Percentiles rank a stretch among this genome's conserved stretches.
phyloP scores from a whole-genome alignment of 2,329 filamentous ascomycete genomes.

The Ophiostoma australiae region DNA sequence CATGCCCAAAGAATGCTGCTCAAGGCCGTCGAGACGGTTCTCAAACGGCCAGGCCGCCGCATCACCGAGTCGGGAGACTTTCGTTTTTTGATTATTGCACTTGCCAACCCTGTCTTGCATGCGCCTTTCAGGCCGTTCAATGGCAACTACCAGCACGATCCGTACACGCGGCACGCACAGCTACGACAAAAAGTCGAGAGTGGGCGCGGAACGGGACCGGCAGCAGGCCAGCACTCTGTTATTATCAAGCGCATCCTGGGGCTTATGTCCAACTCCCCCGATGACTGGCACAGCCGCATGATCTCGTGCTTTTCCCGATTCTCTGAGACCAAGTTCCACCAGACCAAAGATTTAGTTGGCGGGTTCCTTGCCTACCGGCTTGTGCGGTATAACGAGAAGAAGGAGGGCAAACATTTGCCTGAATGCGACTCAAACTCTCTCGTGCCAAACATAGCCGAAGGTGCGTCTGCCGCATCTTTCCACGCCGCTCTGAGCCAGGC shows the following conservation, averaged over 20 bases:
- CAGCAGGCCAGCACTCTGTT: constrained; percentile 67
- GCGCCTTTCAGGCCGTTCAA: constrained; percentile 39
- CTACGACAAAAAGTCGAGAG: constrained; percentile 11
- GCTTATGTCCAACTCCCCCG: constrained; percentile 68
- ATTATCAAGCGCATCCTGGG: constrained; percentile 83
- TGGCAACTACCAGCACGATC: constrained; percentile 36
- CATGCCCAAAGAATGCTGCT: constrained; percentile 66
- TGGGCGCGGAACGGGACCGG: constrained; percentile 38
- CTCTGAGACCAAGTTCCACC: constrained; percentile 61
- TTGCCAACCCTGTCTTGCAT: constrained; percentile 73
- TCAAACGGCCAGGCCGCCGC: constrained; percentile 72
- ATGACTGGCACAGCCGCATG: constrained; percentile 70
- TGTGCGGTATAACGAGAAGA: constrained; percentile 64
- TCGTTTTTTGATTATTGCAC: constrained; percentile 71
- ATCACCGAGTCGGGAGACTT: constrained; percentile 64
- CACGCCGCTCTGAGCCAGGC: constrained; percentile 67
- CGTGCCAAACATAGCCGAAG: constrained; percentile 66
- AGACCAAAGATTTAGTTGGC: constrained; percentile 69
- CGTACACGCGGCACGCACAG: constrained; percentile 24
- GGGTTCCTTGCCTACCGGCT: constrained; percentile 79
- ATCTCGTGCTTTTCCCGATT: constrained; percentile 74
- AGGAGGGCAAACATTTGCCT: constrained; percentile 46
- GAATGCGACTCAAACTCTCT: constrained; percentile 61
- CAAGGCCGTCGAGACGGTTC: constrained; percentile 70
- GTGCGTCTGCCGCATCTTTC: constrained; percentile 63